Evolutionary conservation across 805 yeast species (phyloP), one percentile per base, ranked within the genome.

Genomic region (Wickerhamiella siamensis): DNA sequence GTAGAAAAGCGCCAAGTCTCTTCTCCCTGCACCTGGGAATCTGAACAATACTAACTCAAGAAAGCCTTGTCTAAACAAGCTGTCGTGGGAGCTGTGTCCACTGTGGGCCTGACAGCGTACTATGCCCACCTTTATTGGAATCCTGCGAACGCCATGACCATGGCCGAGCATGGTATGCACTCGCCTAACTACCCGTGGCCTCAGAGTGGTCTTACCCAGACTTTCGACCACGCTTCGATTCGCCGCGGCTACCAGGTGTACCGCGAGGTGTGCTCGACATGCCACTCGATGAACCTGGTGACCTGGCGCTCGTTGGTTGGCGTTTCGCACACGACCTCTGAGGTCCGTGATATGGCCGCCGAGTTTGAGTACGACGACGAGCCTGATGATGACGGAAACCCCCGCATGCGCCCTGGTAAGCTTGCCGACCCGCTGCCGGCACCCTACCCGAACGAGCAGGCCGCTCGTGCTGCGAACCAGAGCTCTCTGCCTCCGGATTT

Each of bases 201-300:
- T 35, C 97, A 88, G 67, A 77, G 74, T 57, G 96, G 96, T 53
- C 40, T 49, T 22, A 52, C 52, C 46, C 41, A 39, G 39, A 72
- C 94, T 42, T 87, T 84, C 54, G 96, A 87, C 70, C 96, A 87
- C 66, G 86, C 84, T 45, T 79, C 94, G 43, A 83, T 91, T 60
- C 83, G 98, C 74, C 86, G 98, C 75, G 98, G 98, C 55, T 91
- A 80, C 79, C 96, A 84, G 64, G 98, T 91, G 47, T 91, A 91
- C 74, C 79, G 86, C 66, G 98, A 91, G 69, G 98, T 91, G 42
- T 91, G 98, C 74, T 94, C 98, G 47, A 91, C 97, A 43, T 91
- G 98, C 68, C 98, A 91, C 69, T 88, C 98, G 29, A 69, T 91
- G 57, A 88, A 87, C 63, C 77, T 95, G 72, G 80, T 91, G 52